Conservation (phyloP, 179 eudicot genomes). For the Carnegiea gigantea region DNA sequence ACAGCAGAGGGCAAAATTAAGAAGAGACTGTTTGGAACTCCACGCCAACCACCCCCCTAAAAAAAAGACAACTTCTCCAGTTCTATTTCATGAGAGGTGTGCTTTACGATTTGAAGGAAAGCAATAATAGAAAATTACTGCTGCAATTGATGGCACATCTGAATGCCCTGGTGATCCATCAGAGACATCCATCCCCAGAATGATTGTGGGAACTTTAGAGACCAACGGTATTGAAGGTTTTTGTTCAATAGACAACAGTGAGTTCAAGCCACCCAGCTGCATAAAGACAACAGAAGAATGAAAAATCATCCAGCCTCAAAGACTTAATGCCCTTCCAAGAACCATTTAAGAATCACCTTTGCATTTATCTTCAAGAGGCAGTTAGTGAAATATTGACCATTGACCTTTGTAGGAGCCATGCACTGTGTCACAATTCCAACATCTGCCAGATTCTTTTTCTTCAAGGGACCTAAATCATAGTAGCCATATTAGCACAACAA, state of each 20-base stretch:
- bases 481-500: not conserved
- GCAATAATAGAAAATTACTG: too few species aligned
- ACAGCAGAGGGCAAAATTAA: not conserved
- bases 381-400: conserved; percentile 78
- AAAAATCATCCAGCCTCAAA: conserved; percentile 1
- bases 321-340: not conserved
- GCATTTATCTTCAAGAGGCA: conserved; percentile 78
- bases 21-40: too few species aligned
- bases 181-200: too few species aligned
- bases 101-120: too few species aligned
- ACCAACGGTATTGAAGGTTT: too few species aligned
- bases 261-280: conserved; percentile 87
- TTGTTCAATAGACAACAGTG: too few species aligned
- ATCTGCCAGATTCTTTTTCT: conserved; percentile 59
- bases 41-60: too few species aligned
- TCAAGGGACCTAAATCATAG: conserved; percentile 67
- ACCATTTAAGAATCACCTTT: conserved; percentile 40
- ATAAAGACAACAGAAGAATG: not conserved
- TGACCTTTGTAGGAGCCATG: conserved; percentile 69
- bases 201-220: too few species aligned
- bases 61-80: too few species aligned
- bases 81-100: too few species aligned
- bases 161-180: too few species aligned
- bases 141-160: too few species aligned
- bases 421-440: conserved; percentile 78